Evolutionary conservation across 306 rosid species (phyloP).

Genomic region (Pyrus communis): DNA sequence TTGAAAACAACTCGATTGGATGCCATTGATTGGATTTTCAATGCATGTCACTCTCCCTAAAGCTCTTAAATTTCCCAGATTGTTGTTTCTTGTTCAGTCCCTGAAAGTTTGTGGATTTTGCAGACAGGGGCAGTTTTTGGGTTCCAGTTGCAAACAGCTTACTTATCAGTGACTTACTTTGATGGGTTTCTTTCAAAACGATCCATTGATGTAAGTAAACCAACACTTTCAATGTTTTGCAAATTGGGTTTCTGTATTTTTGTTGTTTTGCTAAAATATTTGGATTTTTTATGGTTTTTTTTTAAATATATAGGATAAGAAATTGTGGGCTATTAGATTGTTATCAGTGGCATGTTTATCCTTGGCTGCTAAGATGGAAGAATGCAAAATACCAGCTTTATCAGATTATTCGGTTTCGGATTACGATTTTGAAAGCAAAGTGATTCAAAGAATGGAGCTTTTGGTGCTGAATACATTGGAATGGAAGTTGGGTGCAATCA

Average conservation of each 20-base stretch:
- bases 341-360: conserved; percentile 71
- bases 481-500: conserved; percentile 76
- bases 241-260: neutral
- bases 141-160: conserved; percentile 63
- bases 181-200: conserved; percentile 71
- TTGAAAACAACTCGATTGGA: conserved; percentile 48
- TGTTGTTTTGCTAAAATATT: neutral
- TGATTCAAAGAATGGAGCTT: conserved; percentile 67
- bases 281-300: neutral
- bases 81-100: neutral
- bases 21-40: conserved; percentile 78
- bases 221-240: conserved; percentile 1
- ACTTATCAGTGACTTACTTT: conserved; percentile 60
- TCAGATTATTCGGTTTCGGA: conserved; percentile 45
- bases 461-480: conserved; percentile 58
- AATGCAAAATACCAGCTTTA: conserved; percentile 42
- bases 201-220: conserved; percentile 71
- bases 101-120: conserved; percentile 8
- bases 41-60: conserved; percentile 43
- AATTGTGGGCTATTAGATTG: conserved; percentile 67
- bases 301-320: conserved; percentile 40
- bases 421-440: conserved; percentile 44
- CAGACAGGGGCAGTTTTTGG: conserved; percentile 62
- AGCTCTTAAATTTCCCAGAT: neutral
- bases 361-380: conserved; percentile 94